A percentile compares a stretch with the other conserved stretches of the same genome.
These are phyloP conservation scores for Cyamopsis tetragonoloba DNA, from an alignment of 306 rosid species.

Conservation along the genomic window DNA sequence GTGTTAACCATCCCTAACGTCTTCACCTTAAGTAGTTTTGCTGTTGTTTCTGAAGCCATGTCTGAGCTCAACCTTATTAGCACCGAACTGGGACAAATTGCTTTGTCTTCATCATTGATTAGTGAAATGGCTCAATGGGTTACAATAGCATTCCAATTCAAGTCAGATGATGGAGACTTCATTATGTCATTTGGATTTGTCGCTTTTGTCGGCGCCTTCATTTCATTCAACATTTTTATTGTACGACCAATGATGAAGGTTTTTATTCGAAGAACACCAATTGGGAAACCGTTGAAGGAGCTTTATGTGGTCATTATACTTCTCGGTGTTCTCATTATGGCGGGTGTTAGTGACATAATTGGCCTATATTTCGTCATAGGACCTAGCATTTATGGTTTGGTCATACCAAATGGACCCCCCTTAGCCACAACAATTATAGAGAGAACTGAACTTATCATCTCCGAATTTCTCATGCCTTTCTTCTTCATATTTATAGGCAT, in stretches of 20 bases:
- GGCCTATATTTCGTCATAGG: constrained; percentile 20
- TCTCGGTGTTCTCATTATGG: neutral
- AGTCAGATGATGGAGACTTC: rapidly evolving
- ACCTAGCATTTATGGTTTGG: constrained; percentile 29
- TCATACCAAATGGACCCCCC: constrained; percentile 37
- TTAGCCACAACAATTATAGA: constrained; percentile 33
- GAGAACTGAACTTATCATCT: neutral
- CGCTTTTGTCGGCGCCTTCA: too few species aligned
- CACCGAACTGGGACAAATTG: constrained; percentile 36
- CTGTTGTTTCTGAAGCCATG: constrained; percentile 8
- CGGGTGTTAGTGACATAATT: neutral
- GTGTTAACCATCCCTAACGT: neutral
- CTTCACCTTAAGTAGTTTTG: neutral
- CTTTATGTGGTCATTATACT: neutral
- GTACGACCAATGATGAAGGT: neutral
- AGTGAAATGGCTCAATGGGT: neutral
- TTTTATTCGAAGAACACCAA: constrained; percentile 8
- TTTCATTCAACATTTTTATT: too few species aligned
- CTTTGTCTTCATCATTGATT: constrained; percentile 34
- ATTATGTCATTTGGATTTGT: rapidly evolving
- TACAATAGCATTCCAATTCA: neutral
- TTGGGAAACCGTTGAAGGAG: constrained; percentile 25
- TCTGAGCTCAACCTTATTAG: constrained; percentile 28
- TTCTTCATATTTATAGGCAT: neutral
- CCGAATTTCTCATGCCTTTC: constrained; percentile 28